Evolutionary conservation across 2,329 filamentous ascomycete genomes (phyloP), one percentile per base, ranked within the genome.

Genomic region (Ophiocordyceps camponoti-leonardi): DNA sequence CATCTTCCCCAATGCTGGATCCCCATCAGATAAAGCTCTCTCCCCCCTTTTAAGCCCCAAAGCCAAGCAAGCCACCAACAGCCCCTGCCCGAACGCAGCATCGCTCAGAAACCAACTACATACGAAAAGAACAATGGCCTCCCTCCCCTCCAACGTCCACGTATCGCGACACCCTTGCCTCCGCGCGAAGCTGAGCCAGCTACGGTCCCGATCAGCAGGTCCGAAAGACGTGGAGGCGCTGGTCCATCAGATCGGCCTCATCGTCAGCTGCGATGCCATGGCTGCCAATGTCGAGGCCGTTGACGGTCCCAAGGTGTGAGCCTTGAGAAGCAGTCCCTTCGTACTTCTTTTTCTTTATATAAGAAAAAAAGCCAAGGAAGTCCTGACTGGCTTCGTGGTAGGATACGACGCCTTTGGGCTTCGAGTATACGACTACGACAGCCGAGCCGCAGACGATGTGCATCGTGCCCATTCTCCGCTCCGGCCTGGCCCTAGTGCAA

Each of bases 401-500:
- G 84, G 85, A 81, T 58, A 67, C 74, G 57, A 92, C 86, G 0
- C 83, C 86, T 1, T 72, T 96, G 30, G 84, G 83, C 51, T 86
- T 80, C 61, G 66, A 78, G 50, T 94, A 88, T 66, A 72, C 75
- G 14, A 79, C 77, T 1, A 73, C 76, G 35, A 69, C 69, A 37
- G 71, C 86, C 51, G 62, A 72, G 6, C 81, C 85, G 1, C 64
- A 71, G 43, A 74, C 73, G 48, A 75, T 95, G 53, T 88, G 81
- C 45, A 73, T 96, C 45, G 81, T 96, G 3, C 90, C 90, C 35
- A 94, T 96, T 62, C 75, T 96, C n/a, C 77, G 90, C 49, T 94
- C 86, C 4, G 90, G 90, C 23, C 71, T 95, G 39, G 85, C 79
- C 60, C 95, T 96, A 88, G 75, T 94, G n/a, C 41, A 85, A 94